Base-by-base conservation (phyloP, 179 eudicot species). In the Silene noctiflora region DNA sequence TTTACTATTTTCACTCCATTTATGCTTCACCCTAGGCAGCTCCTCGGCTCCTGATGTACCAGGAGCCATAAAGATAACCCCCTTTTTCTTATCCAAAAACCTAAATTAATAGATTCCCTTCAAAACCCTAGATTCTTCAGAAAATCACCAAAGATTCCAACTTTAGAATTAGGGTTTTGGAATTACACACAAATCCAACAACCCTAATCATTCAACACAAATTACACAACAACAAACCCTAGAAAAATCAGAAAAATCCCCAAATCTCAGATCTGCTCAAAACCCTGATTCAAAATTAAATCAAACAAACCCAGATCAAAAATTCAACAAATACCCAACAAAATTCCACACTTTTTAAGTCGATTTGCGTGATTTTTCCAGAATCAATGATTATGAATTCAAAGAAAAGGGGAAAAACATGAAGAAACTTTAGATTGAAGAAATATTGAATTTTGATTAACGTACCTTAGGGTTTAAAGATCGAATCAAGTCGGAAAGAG, bases 31-130 rank as follows among this genome's bases (percentile, higher is more conserved):
- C 60, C 72, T 79, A 14, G 81, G 79, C 53, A 67, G 55, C 66
- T 86, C 86, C 8, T 78, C 79, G 19, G 82, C 88, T 71, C 83
- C 91, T 77, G 81, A 71, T 51, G 75, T 69, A 84, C 78, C 92
- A 66, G 88, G 85, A 79, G 88, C 96, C 96, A 91, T 89, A 84
- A 89, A 86, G 80, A 84, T 65, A 87, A 53, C 29, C 65, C 65
- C 21, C 48, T 67, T 22, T 53, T 61, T 62, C 24, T 70, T 46
- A 71, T 48, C 64, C 78, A 72, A 80, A 83, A 81, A 62, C 74
- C 83, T 73, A 70, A 77, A 46, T 48, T 8, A 61, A 62, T 72
- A 3, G 69, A 68, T 21, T 55, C 75, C 63, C 55, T 19, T 65
- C 53, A 78, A 79, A 84, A 51, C 78, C 84, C 87, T 78, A 75